Conservation (phyloP, 2,329 filamentous ascomycete genomes). For the Aspergillus aculeatus region DNA sequence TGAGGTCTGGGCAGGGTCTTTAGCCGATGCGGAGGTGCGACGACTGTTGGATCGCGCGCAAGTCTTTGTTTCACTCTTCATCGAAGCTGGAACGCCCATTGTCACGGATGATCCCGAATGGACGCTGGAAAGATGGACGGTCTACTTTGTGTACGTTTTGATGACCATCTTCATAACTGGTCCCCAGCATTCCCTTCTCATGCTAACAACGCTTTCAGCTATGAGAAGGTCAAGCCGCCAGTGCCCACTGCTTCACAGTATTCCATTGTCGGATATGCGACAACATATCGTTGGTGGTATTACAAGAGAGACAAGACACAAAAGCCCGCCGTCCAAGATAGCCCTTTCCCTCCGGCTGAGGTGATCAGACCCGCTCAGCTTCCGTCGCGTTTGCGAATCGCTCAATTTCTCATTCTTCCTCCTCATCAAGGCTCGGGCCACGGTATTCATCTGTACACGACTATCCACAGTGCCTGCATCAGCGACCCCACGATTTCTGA, state of each 20-base stretch:
- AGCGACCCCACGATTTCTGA: conserved; percentile 70
- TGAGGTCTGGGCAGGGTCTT: conserved; percentile 79
- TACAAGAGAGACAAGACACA: conserved; percentile 41
- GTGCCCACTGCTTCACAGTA: conserved; percentile 60
- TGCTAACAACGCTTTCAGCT: conserved; percentile 33
- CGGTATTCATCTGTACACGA: conserved; percentile 75
- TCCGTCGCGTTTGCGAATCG: conserved; percentile 78
- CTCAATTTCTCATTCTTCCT: conserved; percentile 88
- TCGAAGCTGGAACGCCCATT: conserved; percentile 85
- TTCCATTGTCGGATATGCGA: conserved; percentile 83
- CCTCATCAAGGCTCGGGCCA: conserved; percentile 80
- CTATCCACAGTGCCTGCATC: conserved; percentile 70
- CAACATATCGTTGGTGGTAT: conserved; percentile 81
- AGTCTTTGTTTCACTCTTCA: conserved; percentile 79
- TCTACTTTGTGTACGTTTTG: conserved; percentile 73
- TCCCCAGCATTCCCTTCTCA: neutral
- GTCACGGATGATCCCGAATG: conserved; percentile 69
- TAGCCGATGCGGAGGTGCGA: conserved; percentile 68
- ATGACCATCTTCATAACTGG: neutral
- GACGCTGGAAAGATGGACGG: conserved; percentile 77
- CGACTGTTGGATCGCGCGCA: conserved; percentile 77
- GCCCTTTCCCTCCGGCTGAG: conserved; percentile 43
- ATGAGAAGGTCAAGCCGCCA: conserved; percentile 54
- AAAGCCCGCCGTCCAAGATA: conserved; percentile 45
- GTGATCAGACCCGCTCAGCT: conserved; percentile 56